These are phyloP conservation scores for Sporothrix schenckii DNA, from an alignment of 2,329 filamentous ascomycete genomes.

Conservation along the genomic window DNA sequence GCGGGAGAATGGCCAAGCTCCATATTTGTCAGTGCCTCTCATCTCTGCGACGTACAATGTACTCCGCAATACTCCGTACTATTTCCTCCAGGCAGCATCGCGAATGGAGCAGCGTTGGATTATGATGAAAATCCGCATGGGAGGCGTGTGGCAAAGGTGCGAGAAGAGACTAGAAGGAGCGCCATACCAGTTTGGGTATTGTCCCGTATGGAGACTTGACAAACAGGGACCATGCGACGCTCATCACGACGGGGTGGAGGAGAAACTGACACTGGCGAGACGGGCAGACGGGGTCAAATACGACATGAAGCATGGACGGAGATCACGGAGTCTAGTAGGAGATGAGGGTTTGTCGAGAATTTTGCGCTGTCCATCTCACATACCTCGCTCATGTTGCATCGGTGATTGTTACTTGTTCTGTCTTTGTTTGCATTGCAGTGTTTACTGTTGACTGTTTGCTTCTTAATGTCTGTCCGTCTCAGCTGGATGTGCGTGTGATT, in stretches of 20 bases:
- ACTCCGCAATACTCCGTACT: neutral
- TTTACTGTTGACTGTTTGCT: no score
- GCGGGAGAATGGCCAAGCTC: constrained; percentile 7
- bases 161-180: neutral
- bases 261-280: constrained; percentile 6
- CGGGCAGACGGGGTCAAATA: neutral
- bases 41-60: neutral
- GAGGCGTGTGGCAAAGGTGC: neutral
- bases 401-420: neutral
- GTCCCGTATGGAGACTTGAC: constrained; percentile 19
- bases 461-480: no score
- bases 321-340: no score
- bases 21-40: neutral
- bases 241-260: neutral
- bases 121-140: constrained; percentile 21
- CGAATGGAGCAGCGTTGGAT: constrained; percentile 12
- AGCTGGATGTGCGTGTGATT: neutral
- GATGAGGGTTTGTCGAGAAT: neutral
- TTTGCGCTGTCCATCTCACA: neutral
- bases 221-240: no score
- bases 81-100: constrained; percentile 3
- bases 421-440: no score
- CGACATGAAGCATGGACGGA: no score
- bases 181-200: constrained; percentile 16
- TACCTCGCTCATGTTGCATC: neutral